Evolutionary conservation across 257 asterid species (phyloP), one percentile per base, ranked within the genome.

Genomic region (Capsicum baccatum): DNA sequence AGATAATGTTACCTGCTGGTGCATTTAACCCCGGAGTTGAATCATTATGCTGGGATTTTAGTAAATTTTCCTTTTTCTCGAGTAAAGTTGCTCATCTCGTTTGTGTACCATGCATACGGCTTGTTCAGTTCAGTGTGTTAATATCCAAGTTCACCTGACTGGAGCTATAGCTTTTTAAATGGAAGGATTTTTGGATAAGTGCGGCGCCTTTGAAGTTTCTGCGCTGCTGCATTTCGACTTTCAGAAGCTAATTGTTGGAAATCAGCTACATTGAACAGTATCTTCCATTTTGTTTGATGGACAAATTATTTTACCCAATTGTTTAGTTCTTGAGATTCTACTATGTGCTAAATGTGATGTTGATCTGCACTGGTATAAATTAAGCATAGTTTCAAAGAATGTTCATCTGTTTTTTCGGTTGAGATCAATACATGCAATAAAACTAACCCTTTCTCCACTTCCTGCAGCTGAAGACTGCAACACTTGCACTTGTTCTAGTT

Each of bases 401-500:
- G 81, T 52, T 76, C 44, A 0, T 66, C 47, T 2, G 21, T 74
- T 1, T 17, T 13, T 39, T 39, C 3, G 78, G 54, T 68, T 2
- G 8, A 21, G 39, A 48, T 71, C 58, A 48, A 73, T 48, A 73
- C 42, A 73, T 19, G 17, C 44, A 76, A 21, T 26, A 8, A 14
- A 26, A 54, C 81, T 78, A 78, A 26, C 13, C 47, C 47, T 80
- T 83, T 80, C 56, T 59, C 21, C 80, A 85, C 5, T 85, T 85
- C 70, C 21, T 85, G 91, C 98, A 96, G 99, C 91, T 96, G 87
- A 94, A 93, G 91, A 96, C 98, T 1, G 97, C 99, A n/a, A 89
- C 89, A 44, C 87, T 96, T 88, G 94, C 98, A 62, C 99, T 96
- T 26, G 89, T 89, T 83, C 96, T 94, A 3, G 98, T 94, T 76